These are phyloP conservation scores for Orobanche coerulescens DNA, from an alignment of 257 asterid species.

Conservation along the genomic window DNA sequence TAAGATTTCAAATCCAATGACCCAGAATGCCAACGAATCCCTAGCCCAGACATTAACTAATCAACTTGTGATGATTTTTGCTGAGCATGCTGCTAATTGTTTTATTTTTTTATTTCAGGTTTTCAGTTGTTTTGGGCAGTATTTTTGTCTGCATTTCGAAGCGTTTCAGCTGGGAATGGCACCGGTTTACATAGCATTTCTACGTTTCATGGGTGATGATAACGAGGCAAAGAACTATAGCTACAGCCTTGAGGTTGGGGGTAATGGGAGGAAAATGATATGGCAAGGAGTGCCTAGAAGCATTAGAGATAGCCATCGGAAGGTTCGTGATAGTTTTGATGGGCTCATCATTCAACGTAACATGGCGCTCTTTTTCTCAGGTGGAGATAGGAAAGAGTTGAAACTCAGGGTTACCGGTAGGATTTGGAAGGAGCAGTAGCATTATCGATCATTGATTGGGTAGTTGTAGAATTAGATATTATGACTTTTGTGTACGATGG, in stretches of 20 bases:
- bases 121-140: slow-evolving; percentile 42
- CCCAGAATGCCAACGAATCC: too few relatives aligned
- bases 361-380: slow-evolving; percentile 44
- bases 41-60: too few relatives aligned
- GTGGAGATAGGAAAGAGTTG: slow-evolving; percentile 42
- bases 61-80: not conserved
- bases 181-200: slow-evolving; percentile 34
- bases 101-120: slow-evolving; percentile 25
- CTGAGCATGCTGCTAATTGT: not conserved
- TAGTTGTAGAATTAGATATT: slow-evolving; percentile 21
- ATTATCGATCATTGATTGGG: not conserved
- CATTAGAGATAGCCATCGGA: slow-evolving; percentile 35
- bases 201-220: slow-evolving; percentile 41
- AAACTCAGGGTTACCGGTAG: slow-evolving; percentile 40
- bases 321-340: slow-evolving; percentile 43
- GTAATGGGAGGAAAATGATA: slow-evolving; percentile 36
- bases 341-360: slow-evolving; percentile 40
- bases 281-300: slow-evolving; percentile 51
- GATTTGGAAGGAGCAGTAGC: slow-evolving; percentile 42
- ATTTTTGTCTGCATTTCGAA: slow-evolving; percentile 38
- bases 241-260: slow-evolving; percentile 41
- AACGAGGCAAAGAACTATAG: slow-evolving; percentile 37
- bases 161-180: slow-evolving; percentile 41
- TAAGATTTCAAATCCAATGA: too few relatives aligned
- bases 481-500: slow-evolving; percentile 13